Base-by-base conservation (phyloP, 768 basidiomycete genomes). In the Phanerodontia chrysosporium region DNA sequence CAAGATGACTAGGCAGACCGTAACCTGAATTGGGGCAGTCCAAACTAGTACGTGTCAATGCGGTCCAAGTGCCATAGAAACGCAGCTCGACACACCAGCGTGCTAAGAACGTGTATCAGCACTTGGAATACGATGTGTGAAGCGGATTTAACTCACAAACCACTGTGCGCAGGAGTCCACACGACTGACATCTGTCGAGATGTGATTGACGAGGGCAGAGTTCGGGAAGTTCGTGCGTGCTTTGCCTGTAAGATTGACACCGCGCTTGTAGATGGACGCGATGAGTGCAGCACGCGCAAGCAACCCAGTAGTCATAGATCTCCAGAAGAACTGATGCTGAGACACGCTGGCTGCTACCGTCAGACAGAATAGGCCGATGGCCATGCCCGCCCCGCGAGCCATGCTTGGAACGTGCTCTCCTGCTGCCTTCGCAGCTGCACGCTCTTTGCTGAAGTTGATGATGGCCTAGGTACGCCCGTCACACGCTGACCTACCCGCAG, bases 321-420 rank as follows among this genome's bases (percentile, higher is more conserved):
- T 76, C 78, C 84, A 85, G 75, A 90, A 89, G 73, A 86, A 90
- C 79, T 85, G 86, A 66, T 91, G 85, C 51, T 84, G 78, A 49
- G 78, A 77, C 48, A 91, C 66, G 62, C 83, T 84, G 0, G 84
- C 70, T 14, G 73, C 65, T 53, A 87, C 74, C 12, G 78, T 83
- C 46, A 80, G 62, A 46, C 65, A 70, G 65, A 82, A 80, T 0
- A 85, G 74, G 4, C 81, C 85, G 36, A 83, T 72, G 28, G 79
- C 82, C 81, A 85, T 80, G 14, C 73, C 86, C 32, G 87, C 73
- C 0, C 87, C 87, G 6, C 75, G 72, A 1, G 84, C 85, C 46
- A 87, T 65, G 56, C 64, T 73, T 27, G 67, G 62, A 0, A 77
- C 76, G 10, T 64, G 44, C 9, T 69, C 65, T 18, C 67, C 69